A percentile compares a stretch with the other conserved stretches of the same genome.
phyloP scores from a whole-genome alignment of 345 rosid genomes.

The Lepidium aucheri region DNA sequence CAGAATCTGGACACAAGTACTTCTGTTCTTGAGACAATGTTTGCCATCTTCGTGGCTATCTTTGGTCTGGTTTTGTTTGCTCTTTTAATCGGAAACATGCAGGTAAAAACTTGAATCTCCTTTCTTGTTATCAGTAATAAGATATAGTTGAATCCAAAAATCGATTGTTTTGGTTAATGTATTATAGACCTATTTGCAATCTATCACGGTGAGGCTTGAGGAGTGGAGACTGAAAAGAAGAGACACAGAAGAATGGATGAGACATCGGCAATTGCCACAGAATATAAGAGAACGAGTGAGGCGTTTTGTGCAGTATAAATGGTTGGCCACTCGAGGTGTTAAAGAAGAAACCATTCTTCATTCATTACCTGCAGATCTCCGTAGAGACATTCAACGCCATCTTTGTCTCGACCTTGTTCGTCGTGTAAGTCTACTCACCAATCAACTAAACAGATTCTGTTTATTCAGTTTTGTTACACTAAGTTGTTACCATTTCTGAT shows the following conservation, averaged over 20 bases:
- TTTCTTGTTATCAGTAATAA: slow-evolving; percentile 6
- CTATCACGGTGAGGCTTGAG: slow-evolving; percentile 61
- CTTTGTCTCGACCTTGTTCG: slow-evolving; percentile 76
- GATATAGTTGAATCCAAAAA: background rate
- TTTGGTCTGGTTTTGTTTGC: slow-evolving; percentile 64
- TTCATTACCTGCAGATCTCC: slow-evolving; percentile 61
- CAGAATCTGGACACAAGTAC: slow-evolving; percentile 42
- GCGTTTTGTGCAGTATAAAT: slow-evolving; percentile 58
- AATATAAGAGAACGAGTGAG: slow-evolving; percentile 42
- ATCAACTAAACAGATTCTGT: background rate
- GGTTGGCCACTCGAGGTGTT: slow-evolving; percentile 74
- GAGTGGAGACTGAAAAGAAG: slow-evolving; percentile 67
- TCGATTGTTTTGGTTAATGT: background rate
- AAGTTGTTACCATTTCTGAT: background rate
- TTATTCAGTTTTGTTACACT: background rate
- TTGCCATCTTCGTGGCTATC: slow-evolving; percentile 48
- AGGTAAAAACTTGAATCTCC: slow-evolving; percentile 27
- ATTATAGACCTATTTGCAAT: slow-evolving; percentile 61
- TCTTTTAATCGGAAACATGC: slow-evolving; percentile 58
- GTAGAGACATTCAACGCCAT: slow-evolving; percentile 69
- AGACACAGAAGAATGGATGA: slow-evolving; percentile 76
- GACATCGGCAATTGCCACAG: slow-evolving; percentile 55
- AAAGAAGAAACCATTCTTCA: slow-evolving; percentile 59
- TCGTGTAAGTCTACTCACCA: slow-evolving; percentile 41
- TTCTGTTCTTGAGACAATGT: slow-evolving; percentile 44